Base-by-base conservation (phyloP, 768 basidiomycete genomes). In the Serendipita sp. region DNA sequence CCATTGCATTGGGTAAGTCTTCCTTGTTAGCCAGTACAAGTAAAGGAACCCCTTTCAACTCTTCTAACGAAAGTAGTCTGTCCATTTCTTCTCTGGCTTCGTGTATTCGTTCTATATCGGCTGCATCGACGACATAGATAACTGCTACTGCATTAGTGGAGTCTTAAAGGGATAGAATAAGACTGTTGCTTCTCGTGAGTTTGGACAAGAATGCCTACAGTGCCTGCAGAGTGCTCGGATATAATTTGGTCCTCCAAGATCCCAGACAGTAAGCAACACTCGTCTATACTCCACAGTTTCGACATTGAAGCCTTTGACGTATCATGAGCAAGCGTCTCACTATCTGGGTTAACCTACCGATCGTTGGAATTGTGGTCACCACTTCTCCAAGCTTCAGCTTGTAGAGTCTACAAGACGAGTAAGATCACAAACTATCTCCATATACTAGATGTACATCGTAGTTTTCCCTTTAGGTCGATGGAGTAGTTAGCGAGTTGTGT, bases 41-140 rank as follows among this genome's bases (percentile, higher is more conserved):
- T 63, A 78, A 73, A 63, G 76, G 72, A 34, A 76, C 76, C 64
- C 76, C 76, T 64, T 75, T 73, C 37, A 78, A 71, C 70, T 76
- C 76, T 64, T 75, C 1, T 23, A 23, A 23, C 23, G 1, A 73
- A 36, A 83, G 66, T 69, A 81, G 72, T 52, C 74, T 67, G 58
- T 74, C 68, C 11, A 87, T 73, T 58, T 75, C 74, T 58, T 82
- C 77, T 3, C 78, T 75, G 44, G 80, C 82, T 70, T 84, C 82
- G 1, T 71, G 63, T n/a, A 85, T 72, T 50, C 78, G 74, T 37
- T 80, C 76, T 60, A 75, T 71, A 67, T 82, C 79, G 64, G 75
- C 75, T 43, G 79, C 79, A 70, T 86, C 83, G 34, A 86, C 80
- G n/a, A 84, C 74, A 77, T 83, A 86, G 68, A 86, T 78, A 69